phyloP scores from a whole-genome alignment of 2,329 filamentous ascomycete genomes.

The Elsinoe ampelina region DNA sequence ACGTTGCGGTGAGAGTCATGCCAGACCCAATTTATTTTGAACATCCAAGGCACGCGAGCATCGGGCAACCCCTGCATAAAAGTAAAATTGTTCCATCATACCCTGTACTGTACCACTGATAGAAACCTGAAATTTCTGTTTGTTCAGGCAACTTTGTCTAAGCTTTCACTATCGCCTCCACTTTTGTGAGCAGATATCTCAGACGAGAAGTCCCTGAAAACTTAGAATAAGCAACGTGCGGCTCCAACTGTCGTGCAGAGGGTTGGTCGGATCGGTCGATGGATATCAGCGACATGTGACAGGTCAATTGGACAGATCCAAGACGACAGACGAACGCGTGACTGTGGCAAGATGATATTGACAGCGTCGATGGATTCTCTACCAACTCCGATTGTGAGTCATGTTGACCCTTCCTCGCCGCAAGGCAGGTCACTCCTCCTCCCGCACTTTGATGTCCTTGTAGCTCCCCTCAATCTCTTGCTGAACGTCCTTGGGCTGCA shows the following conservation, averaged over 20 bases:
- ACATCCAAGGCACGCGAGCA: conserved; percentile 8
- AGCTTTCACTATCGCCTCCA: background rate
- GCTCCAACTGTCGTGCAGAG: conserved; percentile 12
- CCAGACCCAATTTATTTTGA: conserved; percentile 5
- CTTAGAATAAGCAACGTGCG: conserved; percentile 18
- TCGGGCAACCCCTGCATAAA: background rate
- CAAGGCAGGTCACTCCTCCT: background rate
- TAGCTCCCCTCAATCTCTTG: conserved; percentile 6
- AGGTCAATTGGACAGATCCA: background rate
- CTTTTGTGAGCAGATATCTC: background rate
- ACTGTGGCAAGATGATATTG: no score
- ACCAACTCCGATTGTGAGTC: background rate
- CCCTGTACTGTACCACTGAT: no score
- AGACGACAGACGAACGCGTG: no score
- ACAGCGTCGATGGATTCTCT: background rate
- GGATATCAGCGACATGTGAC: background rate
- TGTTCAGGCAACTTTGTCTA: background rate
- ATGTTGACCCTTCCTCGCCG: background rate
- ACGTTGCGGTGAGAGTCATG: conserved; percentile 5
- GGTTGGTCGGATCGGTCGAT: conserved; percentile 9
- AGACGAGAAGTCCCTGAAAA: conserved; percentile 12
- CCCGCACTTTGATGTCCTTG: background rate
- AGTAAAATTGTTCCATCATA: background rate
- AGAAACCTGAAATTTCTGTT: background rate
- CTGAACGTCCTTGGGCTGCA: background rate